A percentile compares a stretch with the other conserved stretches of the same genome.
These are phyloP conservation scores for Amesomyces nigricolor DNA, from an alignment of 2,329 filamentous ascomycete species.

Conservation along the genomic window DNA sequence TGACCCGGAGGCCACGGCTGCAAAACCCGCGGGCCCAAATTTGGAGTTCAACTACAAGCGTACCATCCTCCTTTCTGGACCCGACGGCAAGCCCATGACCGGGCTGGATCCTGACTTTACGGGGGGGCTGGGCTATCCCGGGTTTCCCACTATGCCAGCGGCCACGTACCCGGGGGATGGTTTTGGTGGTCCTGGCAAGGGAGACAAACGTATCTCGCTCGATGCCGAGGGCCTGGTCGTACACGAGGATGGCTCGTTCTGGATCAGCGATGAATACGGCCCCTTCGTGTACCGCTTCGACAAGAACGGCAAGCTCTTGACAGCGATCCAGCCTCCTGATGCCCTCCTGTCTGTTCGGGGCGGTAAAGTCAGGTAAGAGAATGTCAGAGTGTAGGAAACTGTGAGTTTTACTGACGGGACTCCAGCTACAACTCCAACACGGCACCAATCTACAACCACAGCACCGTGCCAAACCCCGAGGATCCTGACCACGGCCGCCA, in stretches of 20 bases:
- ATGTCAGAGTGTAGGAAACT: neutral
- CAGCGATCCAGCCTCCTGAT: constrained; percentile 58
- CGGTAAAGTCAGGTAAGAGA: constrained; percentile 34
- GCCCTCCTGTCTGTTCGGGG: constrained; percentile 62
- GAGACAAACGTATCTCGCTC: constrained; percentile 53
- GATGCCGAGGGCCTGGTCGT: constrained; percentile 64
- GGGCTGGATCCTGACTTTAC: constrained; percentile 56
- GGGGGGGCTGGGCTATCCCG: constrained; percentile 48
- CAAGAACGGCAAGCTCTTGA: constrained; percentile 50
- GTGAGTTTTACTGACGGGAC: neutral
- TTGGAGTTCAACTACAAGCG: constrained; percentile 57
- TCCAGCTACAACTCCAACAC: constrained; percentile 37
- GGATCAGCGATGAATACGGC: constrained; percentile 66
- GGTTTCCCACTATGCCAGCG: constrained; percentile 57
- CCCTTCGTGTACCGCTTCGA: constrained; percentile 62
- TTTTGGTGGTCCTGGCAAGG: constrained; percentile 56
- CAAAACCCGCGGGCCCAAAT: constrained; percentile 53
- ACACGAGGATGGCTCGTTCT: constrained; percentile 55
- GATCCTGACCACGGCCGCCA: constrained; percentile 56
- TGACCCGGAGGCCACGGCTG: constrained; percentile 43
- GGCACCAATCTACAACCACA: constrained; percentile 53
- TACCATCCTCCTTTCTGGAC: constrained; percentile 59
- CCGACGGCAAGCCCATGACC: constrained; percentile 55
- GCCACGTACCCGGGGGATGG: constrained; percentile 62
- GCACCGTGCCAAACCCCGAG: constrained; percentile 44